Evolutionary conservation across 2,329 filamentous ascomycete genomes (phyloP).

Genomic region (Monilinia fructicola): DNA sequence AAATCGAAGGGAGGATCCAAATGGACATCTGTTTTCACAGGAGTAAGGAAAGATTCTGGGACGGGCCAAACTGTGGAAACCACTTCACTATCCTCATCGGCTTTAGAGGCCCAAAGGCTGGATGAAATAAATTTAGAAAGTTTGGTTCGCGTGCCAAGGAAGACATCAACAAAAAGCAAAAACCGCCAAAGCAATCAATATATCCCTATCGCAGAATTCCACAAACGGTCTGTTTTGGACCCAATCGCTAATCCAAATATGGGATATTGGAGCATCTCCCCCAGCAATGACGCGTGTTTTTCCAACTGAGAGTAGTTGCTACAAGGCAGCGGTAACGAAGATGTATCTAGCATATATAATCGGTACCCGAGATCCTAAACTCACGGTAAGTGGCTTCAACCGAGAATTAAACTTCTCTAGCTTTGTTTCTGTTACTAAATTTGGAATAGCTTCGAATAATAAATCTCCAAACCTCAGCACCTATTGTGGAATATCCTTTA

Average conservation of each 20-base stretch:
- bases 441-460: constrained; percentile 43
- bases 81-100: constrained; percentile 43
- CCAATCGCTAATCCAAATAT: constrained; percentile 43
- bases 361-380: constrained; percentile 45
- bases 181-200: constrained; percentile 41
- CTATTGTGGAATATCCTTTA: constrained; percentile 44
- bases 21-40: constrained; percentile 39
- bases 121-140: constrained; percentile 44
- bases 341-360: constrained; percentile 45
- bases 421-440: constrained; percentile 9
- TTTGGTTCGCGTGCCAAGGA: constrained; percentile 37
- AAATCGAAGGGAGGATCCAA: constrained; percentile 35
- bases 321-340: constrained; percentile 44
- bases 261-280: constrained; percentile 44
- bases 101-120: constrained; percentile 41
- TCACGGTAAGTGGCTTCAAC: constrained; percentile 41
- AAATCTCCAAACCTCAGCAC: constrained; percentile 41
- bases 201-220: constrained; percentile 44
- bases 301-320: constrained; percentile 43
- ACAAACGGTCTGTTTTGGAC: constrained; percentile 45
- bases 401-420: not conserved
- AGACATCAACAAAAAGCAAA: constrained; percentile 39
- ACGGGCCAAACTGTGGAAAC: constrained; percentile 40
- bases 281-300: constrained; percentile 41
- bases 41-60: constrained; percentile 35